Base-by-base conservation (phyloP, 176 grass and related monocot genomes). In the Miscanthus lutarioriparius region DNA sequence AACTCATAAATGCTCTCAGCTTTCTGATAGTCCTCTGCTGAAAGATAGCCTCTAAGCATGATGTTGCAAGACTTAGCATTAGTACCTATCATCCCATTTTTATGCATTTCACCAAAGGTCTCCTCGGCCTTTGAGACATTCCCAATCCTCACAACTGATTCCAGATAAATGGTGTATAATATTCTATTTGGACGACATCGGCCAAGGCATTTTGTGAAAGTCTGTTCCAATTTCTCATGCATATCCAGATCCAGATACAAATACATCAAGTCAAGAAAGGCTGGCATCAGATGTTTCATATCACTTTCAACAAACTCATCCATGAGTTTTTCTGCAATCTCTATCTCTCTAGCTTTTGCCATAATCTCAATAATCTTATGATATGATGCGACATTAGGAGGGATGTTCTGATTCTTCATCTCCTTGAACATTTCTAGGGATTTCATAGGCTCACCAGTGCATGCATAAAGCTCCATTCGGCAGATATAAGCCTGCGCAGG, bases 301-400 rank as follows among this genome's bases (percentile, higher is more conserved):
- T 83, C 72, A 37, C 85, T 96, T 84, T 66, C 87, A 79, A 78
- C 82, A 83, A 96, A 99, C 67, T 91, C 93, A 44, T 92, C 86
- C 86, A 96, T 87, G 70, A 92, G 79, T 83, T 74, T 47, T 91
- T 99, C 93, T 13, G 43, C 84, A 3, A 89, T 81, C 33, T 99
- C 86, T 74, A 88, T 80, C 77, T 96, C 83, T 65, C 49, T 17
- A 53, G 83, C 83, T 77, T 91, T 94, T 72, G 93, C 70, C 88
- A 94, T 92, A 70, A 99, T 80, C 82, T 91, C 89, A 69, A 99
- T 96, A 88, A 99, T 99, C 81, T 88, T 96, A 88, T 94, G 96
- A 91, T 96, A 96, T 6, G 96, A 85, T 53, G 91, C 88, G 83
- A 95, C 78, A 87, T 88, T 91, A 67, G 81, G 83, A 70, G 88